phyloP scores from a whole-genome alignment of 73 alveolate genomes.

The Durusdinium trenchii region DNA sequence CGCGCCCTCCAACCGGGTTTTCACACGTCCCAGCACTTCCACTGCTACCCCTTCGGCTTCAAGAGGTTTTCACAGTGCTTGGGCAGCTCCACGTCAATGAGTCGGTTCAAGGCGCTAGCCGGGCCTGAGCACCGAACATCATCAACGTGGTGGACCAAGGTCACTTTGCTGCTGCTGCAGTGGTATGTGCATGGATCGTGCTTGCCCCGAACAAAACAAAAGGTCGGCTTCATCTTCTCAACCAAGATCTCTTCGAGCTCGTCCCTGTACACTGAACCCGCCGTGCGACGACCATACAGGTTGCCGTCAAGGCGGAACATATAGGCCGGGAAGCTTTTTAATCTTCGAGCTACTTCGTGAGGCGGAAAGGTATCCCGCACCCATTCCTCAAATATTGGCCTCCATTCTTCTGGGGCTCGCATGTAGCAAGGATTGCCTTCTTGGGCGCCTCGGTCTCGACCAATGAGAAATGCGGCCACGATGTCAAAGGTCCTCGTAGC shows the following conservation, averaged over 20 bases:
- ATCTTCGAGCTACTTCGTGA: neutral
- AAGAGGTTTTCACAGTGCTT: neutral
- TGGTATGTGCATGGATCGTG: neutral
- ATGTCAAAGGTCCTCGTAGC: neutral
- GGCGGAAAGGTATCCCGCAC: neutral
- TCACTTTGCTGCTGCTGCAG: neutral
- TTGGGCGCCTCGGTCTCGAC: neutral
- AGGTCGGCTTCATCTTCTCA: neutral
- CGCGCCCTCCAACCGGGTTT: neutral
- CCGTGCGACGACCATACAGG: neutral
- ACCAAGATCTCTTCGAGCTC: neutral
- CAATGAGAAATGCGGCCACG: constrained; percentile 24
- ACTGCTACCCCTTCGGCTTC: constrained; percentile 13
- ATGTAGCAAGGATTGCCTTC: constrained; percentile 3
- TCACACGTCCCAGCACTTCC: neutral
- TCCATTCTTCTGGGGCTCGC: constrained; percentile 9
- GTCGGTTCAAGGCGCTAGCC: neutral
- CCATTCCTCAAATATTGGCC: neutral
- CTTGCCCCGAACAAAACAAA: neutral
- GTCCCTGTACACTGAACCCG: neutral
- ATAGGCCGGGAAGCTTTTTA: neutral
- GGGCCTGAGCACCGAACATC: neutral
- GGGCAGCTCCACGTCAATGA: neutral
- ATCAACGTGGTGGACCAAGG: neutral
- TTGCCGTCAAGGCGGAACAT: constrained; percentile 14